Evolutionary conservation across 129 eudicot species (phyloP), one percentile per base, ranked within the genome.

Genomic region (Flaveria robusta): DNA sequence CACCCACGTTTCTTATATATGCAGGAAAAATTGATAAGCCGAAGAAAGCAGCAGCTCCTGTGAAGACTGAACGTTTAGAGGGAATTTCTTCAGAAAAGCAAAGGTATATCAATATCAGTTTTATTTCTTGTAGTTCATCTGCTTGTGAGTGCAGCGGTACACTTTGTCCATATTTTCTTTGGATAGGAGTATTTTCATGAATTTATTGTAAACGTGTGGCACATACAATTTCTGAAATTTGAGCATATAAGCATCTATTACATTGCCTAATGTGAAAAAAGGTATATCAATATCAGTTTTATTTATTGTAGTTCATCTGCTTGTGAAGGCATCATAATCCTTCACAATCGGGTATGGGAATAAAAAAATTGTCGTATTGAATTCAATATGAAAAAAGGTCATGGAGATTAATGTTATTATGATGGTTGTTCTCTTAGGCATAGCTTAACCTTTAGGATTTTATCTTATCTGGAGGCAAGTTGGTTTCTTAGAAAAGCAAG

Each of bases 41-140:
- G 11, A 88, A 74, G 62, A 84, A 87, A 74, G 74, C 71, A 49
- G 64, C 23, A 23, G 73, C 27, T 14, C 77, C 81, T 26, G 26
- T 46, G 52, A 63, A 41, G 74, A 79, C 77, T 73, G 77, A 55
- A 75, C 83, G 87, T 15, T 81, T 73, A 14, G 88, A 75, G 41
- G 90, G 84, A 42, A 60, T 63, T 46, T 56, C 70, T 82, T 83
- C 98, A 72, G 96, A 88, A 72, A 90, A 87, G 74, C 98, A 93
- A 80, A 88, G 96, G 96, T 91, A 81, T 54, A 41, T 56, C 14
- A 13, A 47, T 39, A 42, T 55, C 68, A 52, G 31, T 68, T 7
- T 58, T 49, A 16, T 20, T 24, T 75, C 55, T 31, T 70, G 47
- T 67, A 43, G 72, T 24, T 34, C 39, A 34, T 34, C 39, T 31